Conservation (phyloP, 2,329 filamentous ascomycete genomes). For the Berkeleyomyces rouxiae region DNA sequence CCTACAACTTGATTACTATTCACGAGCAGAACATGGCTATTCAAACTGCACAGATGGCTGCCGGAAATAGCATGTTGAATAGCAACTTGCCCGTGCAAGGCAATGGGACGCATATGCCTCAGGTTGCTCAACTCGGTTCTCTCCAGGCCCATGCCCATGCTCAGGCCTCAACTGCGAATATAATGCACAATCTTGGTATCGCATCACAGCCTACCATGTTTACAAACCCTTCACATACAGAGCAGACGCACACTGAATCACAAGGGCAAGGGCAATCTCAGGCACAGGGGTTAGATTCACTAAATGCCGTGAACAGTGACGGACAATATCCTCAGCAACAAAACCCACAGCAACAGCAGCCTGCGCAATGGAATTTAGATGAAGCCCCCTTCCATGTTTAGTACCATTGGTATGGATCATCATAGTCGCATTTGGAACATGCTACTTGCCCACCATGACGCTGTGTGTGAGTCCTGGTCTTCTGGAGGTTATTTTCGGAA, state of each 20-base stretch:
- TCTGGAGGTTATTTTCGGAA: background rate
- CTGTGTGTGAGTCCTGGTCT: too few species aligned
- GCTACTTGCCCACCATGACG: background rate
- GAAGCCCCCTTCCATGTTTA: background rate
- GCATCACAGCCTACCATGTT: background rate
- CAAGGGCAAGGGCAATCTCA: background rate
- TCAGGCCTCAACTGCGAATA: background rate
- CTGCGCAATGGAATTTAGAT: background rate
- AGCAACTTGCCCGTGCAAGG: background rate
- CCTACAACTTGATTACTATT: background rate
- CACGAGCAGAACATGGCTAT: background rate
- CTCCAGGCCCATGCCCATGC: background rate
- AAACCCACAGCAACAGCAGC: background rate
- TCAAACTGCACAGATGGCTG: background rate
- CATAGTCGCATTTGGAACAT: background rate
- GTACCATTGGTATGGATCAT: background rate
- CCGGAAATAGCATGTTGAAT: background rate
- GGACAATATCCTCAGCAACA: too few species aligned
- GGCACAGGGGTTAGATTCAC: background rate
- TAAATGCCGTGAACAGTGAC: background rate
- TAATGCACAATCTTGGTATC: background rate
- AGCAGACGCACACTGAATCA: background rate
- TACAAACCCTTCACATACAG: background rate
- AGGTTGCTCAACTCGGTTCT: too few species aligned
- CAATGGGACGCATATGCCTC: background rate